Percentiles rank a stretch among this genome's conserved stretches.
These are phyloP conservation scores for Blastobotrys apis DNA, from an alignment of 1,139 yeast genomes.

Conservation along the genomic window DNA sequence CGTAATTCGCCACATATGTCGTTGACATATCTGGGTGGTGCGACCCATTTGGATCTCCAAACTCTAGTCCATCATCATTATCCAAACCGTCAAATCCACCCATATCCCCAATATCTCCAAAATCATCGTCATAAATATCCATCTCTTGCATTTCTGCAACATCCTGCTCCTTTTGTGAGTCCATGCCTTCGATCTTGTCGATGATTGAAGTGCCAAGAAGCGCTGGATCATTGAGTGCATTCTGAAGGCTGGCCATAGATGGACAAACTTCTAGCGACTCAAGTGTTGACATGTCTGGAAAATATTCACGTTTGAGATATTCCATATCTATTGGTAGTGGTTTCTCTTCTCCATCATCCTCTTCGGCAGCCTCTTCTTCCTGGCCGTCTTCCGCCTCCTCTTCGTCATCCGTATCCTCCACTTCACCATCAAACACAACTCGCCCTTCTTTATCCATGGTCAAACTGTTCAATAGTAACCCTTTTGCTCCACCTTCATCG, in stretches of 20 bases:
- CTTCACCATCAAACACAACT: constrained; percentile 54
- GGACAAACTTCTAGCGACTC: constrained; percentile 54
- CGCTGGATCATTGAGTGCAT: constrained; percentile 51
- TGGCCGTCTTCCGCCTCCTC: constrained; percentile 27
- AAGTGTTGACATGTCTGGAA: constrained; percentile 30
- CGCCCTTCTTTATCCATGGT: constrained; percentile 54
- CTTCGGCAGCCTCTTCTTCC: constrained; percentile 38
- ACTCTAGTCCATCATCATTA: constrained; percentile 29
- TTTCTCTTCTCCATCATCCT: constrained; percentile 24
- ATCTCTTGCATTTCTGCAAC: constrained; percentile 16
- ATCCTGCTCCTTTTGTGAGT: constrained; percentile 4
- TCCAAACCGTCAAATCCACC: constrained; percentile 20
- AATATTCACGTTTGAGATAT: constrained; percentile 20
- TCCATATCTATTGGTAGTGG: constrained; percentile 35
- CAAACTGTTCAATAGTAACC: constrained; percentile 69
- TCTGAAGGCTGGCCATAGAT: constrained; percentile 52
- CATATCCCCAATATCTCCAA: constrained; percentile 30
- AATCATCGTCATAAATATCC: constrained; percentile 22
- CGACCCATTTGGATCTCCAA: constrained; percentile 19
- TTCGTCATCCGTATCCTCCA: constrained; percentile 25
- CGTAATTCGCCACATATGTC: constrained; percentile 12
- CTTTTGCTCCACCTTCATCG: constrained; percentile 94
- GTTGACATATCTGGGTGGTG: constrained; percentile 4
- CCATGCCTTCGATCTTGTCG: constrained; percentile 24
- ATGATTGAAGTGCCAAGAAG: constrained; percentile 21